These are phyloP conservation scores for Sarocladium brachiariae DNA, from an alignment of 2,329 filamentous ascomycete genomes.

Conservation along the genomic window DNA sequence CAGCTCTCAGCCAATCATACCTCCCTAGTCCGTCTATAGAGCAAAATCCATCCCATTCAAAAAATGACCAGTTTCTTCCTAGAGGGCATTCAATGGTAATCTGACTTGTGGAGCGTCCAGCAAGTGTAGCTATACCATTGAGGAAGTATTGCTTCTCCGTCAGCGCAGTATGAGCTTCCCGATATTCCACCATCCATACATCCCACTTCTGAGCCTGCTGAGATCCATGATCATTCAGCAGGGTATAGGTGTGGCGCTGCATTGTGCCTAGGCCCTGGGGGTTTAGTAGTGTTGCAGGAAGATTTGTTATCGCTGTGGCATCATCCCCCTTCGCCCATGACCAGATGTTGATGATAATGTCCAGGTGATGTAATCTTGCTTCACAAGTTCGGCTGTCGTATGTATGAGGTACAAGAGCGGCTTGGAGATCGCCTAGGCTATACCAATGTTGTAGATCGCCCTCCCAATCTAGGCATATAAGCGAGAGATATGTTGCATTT, in stretches of 20 bases:
- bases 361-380: conserved; percentile 8
- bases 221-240: background rate
- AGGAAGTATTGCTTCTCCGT: background rate
- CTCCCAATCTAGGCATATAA: conserved; percentile 12
- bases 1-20: background rate
- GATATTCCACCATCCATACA: background rate
- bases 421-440: conserved; percentile 8
- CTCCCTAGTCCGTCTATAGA: background rate
- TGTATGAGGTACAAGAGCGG: conserved; percentile 7
- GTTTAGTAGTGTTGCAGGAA: background rate
- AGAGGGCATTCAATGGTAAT: background rate
- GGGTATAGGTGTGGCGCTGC: background rate
- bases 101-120: background rate
- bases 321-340: background rate
- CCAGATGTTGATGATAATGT: background rate
- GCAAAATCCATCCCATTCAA: background rate
- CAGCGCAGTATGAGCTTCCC: background rate
- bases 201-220: background rate
- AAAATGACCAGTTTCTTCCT: background rate
- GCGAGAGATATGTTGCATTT: conserved; percentile 7
- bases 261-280: background rate
- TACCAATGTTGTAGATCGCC: conserved; percentile 9
- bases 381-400: conserved; percentile 10
- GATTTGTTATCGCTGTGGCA: background rate
- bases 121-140: background rate